phyloP scores from a whole-genome alignment of 2,329 filamentous ascomycete species.

The Mycogone perniciosa region DNA sequence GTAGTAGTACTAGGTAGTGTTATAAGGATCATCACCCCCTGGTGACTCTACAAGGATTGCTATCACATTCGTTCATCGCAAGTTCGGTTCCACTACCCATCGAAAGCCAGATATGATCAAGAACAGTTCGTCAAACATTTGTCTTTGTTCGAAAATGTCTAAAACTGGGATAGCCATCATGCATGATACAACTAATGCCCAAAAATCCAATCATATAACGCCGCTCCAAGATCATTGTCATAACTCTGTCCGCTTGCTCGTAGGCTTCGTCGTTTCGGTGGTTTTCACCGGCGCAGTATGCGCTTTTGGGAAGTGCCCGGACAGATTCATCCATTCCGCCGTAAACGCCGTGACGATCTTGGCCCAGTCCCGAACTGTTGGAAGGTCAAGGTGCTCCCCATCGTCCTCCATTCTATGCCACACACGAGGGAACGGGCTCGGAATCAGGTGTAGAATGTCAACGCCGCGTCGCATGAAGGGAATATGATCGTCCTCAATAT shows the following conservation, averaged over 20 bases:
- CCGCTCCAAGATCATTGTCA: slow-evolving; percentile 5
- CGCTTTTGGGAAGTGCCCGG: slow-evolving; percentile 29
- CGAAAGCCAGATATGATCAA: background rate
- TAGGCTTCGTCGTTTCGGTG: slow-evolving; percentile 19
- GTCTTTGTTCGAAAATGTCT: background rate
- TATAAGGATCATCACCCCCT: too few species aligned
- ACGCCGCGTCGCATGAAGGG: slow-evolving; percentile 86
- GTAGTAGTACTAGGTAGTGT: too few species aligned
- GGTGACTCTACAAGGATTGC: too few species aligned
- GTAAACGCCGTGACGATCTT: slow-evolving; percentile 77
- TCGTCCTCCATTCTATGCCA: slow-evolving; percentile 88
- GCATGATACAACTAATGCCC: background rate
- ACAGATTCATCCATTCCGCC: slow-evolving; percentile 86
- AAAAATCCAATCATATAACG: background rate
- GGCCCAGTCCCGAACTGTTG: slow-evolving; percentile 81
- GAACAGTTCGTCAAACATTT: too few species aligned
- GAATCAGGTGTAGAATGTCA: slow-evolving; percentile 83
- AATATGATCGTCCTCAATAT: slow-evolving; percentile 79
- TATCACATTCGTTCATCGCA: too few species aligned
- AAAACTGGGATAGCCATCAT: background rate
- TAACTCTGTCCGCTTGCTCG: slow-evolving; percentile 29
- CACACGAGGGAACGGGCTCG: slow-evolving; percentile 69
- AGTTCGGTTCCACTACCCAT: too few species aligned
- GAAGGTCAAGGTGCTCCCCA: slow-evolving; percentile 72
- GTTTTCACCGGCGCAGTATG: slow-evolving; percentile 19